Evolutionary conservation across 2,329 filamentous ascomycete genomes (phyloP).

Genomic region (Claviceps purpurea): DNA sequence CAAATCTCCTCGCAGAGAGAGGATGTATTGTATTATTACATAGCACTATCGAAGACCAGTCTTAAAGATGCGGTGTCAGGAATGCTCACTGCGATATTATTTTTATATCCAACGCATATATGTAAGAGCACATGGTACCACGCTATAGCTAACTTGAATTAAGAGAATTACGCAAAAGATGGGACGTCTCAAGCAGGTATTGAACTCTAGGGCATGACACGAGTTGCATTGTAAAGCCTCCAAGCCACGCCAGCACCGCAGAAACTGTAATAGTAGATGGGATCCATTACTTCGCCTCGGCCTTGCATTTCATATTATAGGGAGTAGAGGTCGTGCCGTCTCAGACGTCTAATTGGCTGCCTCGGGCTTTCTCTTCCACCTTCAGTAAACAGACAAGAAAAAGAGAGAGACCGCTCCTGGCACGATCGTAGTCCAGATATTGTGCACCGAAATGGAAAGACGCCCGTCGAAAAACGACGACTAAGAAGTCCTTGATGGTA

Average conservation of each 20-base stretch:
- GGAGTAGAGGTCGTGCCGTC: too few relatives aligned
- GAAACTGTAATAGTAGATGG: background rate
- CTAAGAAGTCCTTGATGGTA: background rate
- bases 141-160: too few relatives aligned
- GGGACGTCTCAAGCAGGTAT: background rate
- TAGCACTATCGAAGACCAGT: too few relatives aligned
- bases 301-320: background rate
- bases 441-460: too few relatives aligned
- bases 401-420: too few relatives aligned
- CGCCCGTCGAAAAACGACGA: background rate
- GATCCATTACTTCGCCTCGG: background rate
- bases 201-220: background rate
- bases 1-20: background rate
- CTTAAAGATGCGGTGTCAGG: too few relatives aligned
- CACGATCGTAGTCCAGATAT: too few relatives aligned
- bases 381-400: too few relatives aligned
- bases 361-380: too few relatives aligned
- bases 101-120: background rate
- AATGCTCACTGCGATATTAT: too few relatives aligned
- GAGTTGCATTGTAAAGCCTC: background rate
- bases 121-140: background rate
- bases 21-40: too few relatives aligned
- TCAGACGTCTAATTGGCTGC: too few relatives aligned
- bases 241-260: background rate
- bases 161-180: background rate